Percentiles rank a stretch among this genome's conserved stretches.
phyloP scores from a whole-genome alignment of 2,329 filamentous ascomycete genomes.

The Pyrenophora tritici-repentis region DNA sequence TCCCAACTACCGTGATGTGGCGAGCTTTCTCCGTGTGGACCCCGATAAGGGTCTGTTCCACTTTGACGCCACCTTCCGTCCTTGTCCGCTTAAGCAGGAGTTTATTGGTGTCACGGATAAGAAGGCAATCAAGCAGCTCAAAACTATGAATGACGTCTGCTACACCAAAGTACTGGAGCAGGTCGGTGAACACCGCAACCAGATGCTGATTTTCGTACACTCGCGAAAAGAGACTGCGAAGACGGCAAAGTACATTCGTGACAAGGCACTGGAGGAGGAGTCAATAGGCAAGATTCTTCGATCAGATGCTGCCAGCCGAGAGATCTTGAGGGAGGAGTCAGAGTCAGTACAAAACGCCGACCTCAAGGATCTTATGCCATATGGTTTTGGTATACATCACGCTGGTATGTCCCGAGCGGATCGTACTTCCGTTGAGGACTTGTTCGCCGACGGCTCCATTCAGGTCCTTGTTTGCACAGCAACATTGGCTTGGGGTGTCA shows the following conservation, averaged over 20 bases:
- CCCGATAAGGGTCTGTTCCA: constrained; percentile 86
- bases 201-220: constrained; percentile 99
- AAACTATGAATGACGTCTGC: constrained; percentile 99
- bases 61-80: constrained; percentile 91
- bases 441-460: constrained; percentile 88
- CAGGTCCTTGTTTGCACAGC: constrained; percentile 97
- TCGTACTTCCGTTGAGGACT: constrained; percentile 90
- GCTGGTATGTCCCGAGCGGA: constrained; percentile 97
- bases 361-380: constrained; percentile 90
- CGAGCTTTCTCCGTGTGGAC: constrained; percentile 91
- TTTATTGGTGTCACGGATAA: constrained; percentile 97
- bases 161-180: constrained; percentile 98
- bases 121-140: constrained; percentile 97
- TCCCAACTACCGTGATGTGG: constrained; percentile 95
- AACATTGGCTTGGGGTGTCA: constrained; percentile 99
- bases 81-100: constrained; percentile 93
- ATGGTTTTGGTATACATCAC: constrained; percentile 97
- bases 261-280: constrained; percentile 95
- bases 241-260: constrained; percentile 92
- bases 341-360: constrained; percentile 82
- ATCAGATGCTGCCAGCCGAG: constrained; percentile 87
- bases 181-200: constrained; percentile 88
- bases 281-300: constrained; percentile 95
- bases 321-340: constrained; percentile 84
- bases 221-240: constrained; percentile 98